Percentiles rank a stretch among this genome's conserved stretches.
These are phyloP conservation scores for Chloroidium sp. DNA, from an alignment of 163 green algal species.

Conservation along the genomic window DNA sequence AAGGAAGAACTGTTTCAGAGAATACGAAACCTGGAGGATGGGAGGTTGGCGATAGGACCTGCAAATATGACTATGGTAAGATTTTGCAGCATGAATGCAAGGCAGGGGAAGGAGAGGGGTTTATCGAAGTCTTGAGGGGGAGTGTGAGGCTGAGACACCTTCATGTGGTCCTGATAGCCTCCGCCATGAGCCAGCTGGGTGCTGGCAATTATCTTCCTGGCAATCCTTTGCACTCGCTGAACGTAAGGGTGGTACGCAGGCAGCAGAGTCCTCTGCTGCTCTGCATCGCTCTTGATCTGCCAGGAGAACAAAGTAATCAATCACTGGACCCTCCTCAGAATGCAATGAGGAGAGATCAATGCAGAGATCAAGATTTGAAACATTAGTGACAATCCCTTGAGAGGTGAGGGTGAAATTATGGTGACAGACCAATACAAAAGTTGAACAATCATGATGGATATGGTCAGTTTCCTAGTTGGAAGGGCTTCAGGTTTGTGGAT, in stretches of 20 bases:
- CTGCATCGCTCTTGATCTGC: constrained; percentile 45
- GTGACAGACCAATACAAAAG: neutral
- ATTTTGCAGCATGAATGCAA: too few relatives aligned
- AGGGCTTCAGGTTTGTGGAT: neutral
- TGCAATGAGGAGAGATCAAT: too few relatives aligned
- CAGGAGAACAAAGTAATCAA: neutral
- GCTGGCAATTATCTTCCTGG: neutral
- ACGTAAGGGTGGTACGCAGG: constrained; percentile 29
- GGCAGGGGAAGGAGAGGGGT: too few relatives aligned
- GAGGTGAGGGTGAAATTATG: neutral
- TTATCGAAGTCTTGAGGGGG: too few relatives aligned
- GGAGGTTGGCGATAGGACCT: too few relatives aligned
- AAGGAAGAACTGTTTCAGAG: neutral
- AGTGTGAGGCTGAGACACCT: neutral
- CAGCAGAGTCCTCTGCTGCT: constrained; percentile 35
- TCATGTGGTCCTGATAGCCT: neutral
- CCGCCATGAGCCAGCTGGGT: constrained; percentile 3
- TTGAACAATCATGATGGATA: neutral
- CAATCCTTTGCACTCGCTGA: constrained; percentile 16
- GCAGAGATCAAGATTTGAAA: too few relatives aligned
- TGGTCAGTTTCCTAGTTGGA: neutral
- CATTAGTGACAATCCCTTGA: too few relatives aligned
- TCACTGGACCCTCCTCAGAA: too few relatives aligned
- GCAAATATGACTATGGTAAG: too few relatives aligned
- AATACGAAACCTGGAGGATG: too few relatives aligned